phyloP scores from a whole-genome alignment of 305 asterid genomes.

The Ruellia speciosa region DNA sequence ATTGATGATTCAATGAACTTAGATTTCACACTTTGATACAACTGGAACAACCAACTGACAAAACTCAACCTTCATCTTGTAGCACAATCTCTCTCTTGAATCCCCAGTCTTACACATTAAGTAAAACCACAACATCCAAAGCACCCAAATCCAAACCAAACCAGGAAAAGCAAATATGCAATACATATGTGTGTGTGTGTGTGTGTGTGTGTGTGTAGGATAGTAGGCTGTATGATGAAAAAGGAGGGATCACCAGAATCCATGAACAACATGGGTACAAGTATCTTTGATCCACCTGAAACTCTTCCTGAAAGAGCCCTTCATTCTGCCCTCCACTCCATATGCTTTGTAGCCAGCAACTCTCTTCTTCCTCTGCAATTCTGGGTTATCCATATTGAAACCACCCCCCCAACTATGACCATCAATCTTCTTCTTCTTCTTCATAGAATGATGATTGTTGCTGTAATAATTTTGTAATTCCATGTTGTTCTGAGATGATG shows the following conservation, averaged over 20 bases:
- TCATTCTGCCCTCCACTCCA: slow-evolving; percentile 44
- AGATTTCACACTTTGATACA: no score
- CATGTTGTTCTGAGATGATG: background rate
- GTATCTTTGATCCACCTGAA: slow-evolving; percentile 48
- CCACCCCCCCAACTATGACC: slow-evolving; percentile 32
- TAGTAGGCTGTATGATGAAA: background rate
- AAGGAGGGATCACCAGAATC: slow-evolving; percentile 24
- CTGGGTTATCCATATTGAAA: slow-evolving; percentile 30
- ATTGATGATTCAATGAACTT: no score
- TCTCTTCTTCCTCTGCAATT: slow-evolving; percentile 51
- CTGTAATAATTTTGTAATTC: background rate
- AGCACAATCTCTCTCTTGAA: no score
- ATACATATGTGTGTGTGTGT: no score
- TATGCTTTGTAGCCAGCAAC: slow-evolving; percentile 44
- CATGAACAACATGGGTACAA: slow-evolving; percentile 37
- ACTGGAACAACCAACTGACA: no score
- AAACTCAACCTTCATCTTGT: no score
- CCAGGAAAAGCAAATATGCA: background rate
- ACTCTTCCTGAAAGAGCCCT: slow-evolving; percentile 46
- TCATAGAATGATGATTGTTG: slow-evolving; percentile 20
- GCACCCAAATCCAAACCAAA: no score
- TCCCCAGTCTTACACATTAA: no score
- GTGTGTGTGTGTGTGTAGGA: no score
- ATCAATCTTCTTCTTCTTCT: slow-evolving; percentile 26
- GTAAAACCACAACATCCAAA: no score